Percentiles rank a stretch among this genome's conserved stretches.
These are phyloP conservation scores for Cladosporium sphaerospermum DNA, from an alignment of 2,329 filamentous ascomycete genomes.

Conservation along the genomic window DNA sequence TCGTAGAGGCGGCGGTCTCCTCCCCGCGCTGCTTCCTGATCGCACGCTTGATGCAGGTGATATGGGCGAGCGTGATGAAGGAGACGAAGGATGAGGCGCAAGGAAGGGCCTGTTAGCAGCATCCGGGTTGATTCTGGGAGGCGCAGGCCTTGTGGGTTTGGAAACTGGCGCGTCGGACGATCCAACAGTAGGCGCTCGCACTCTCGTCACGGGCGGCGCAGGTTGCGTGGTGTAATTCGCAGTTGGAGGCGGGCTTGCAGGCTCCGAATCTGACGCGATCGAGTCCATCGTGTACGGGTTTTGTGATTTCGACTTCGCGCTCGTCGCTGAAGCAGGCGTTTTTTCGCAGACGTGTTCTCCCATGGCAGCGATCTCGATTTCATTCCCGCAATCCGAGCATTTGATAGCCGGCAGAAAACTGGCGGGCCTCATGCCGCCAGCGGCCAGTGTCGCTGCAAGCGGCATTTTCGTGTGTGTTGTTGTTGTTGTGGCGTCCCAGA, in stretches of 20 bases:
- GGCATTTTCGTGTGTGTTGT: constrained; percentile 18
- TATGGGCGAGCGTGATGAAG: constrained; percentile 45
- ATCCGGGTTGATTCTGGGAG: constrained; percentile 27
- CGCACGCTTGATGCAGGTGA: constrained; percentile 29
- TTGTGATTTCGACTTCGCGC: neutral
- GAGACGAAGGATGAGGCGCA: constrained; percentile 37
- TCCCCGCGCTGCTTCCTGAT: constrained; percentile 20
- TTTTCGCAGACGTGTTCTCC: constrained; percentile 67
- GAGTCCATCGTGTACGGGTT: constrained; percentile 6
- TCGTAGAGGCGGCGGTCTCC: constrained; percentile 21
- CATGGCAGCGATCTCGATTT: constrained; percentile 80
- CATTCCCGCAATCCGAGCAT: constrained; percentile 70
- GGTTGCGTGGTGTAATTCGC: constrained; percentile 7
- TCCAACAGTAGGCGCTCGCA: constrained; percentile 7
- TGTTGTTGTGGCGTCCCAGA: neutral
- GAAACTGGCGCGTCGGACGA: neutral
- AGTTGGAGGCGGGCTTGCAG: constrained; percentile 1
- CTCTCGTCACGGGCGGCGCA: constrained; percentile 3
- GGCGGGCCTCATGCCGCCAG: constrained; percentile 49
- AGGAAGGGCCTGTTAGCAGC: constrained; percentile 27
- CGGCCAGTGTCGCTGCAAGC: constrained; percentile 23
- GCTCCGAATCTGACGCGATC: neutral
- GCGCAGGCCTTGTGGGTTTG: constrained; percentile 6
- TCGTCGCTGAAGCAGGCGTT: constrained; percentile 16
- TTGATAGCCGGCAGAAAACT: constrained; percentile 77